Evolutionary conservation across 169 alveolate species (phyloP), one percentile per base, ranked within the genome.

Genomic region (Amoebophrya sp.): DNA sequence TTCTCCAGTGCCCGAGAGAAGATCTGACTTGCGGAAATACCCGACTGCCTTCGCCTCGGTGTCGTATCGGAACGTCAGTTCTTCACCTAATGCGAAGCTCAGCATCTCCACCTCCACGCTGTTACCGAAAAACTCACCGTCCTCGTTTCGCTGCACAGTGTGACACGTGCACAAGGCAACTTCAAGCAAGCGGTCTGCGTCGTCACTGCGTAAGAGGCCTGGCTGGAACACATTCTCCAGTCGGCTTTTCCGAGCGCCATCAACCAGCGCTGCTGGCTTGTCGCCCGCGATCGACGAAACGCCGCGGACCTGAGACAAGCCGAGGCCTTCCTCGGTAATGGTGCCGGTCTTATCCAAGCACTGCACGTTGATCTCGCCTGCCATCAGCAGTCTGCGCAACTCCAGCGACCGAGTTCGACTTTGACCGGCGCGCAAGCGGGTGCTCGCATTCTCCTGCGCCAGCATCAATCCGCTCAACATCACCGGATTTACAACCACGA

Each of bases 61-160:
- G 10, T 18, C 83, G 39, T 6, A 1, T 29, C 83, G 83, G 26
- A 65, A 65, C 36, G 2, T 1, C 36, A 65, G 12, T 10, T 26
- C 38, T 6, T 65, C 83, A 6, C 83, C 83, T 29, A 6, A 36
- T 36, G 83, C 12, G n/a, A 65, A 65, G 2, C n/a, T 65, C 38
- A 65, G 33, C 83, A 65, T 65, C 83, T 65, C 83, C 36, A 65
- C 83, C 83, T 65, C 83, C 83, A 65, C 83, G 39, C 38, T 36
- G 83, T 65, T 65, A 0, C 83, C 83, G 33, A 6, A 18, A 29
- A 65, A 18, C 83, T 6, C 83, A 6, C 33, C 83, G 83, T 1
- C n/a, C 83, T 65, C 83, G 83, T 65, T 36, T 36, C 26, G 83
- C 83, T 65, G 83, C 83, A 26, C 83, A 29, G 83, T 65, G 83